phyloP scores from a whole-genome alignment of 1,284 basidiomycete genomes.

The Wolfiporia cocos region DNA sequence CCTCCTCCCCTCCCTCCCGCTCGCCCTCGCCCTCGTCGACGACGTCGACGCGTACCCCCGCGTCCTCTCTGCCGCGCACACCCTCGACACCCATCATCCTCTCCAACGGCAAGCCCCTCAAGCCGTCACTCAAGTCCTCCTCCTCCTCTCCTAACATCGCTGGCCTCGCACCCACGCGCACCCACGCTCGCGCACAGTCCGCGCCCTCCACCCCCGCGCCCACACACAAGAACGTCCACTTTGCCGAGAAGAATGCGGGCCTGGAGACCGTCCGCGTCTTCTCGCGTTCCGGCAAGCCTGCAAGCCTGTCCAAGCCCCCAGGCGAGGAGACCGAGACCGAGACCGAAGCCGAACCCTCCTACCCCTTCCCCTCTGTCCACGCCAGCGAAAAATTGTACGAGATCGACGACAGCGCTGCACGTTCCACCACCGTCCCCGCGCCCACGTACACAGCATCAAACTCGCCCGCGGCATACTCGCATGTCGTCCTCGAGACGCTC shows the following conservation, averaged over 20 bases:
- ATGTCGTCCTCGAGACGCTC: conserved; percentile 47
- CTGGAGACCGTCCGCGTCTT: conserved; percentile 85
- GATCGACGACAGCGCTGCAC: conserved; percentile 30
- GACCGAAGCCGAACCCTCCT: conserved; percentile 52
- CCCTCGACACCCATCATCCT: conserved; percentile 43
- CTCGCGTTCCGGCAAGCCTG: conserved; percentile 75
- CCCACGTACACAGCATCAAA: too few relatives aligned
- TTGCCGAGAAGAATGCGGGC: conserved; percentile 58
- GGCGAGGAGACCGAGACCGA: conserved; percentile 79
- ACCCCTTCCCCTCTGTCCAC: conserved; percentile 18
- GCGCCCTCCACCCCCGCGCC: conserved; percentile 64
- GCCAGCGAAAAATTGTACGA: conserved; percentile 28
- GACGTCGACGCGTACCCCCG: conserved; percentile 8
- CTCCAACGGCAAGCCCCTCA: conserved; percentile 86
- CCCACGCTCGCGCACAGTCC: conserved; percentile 46
- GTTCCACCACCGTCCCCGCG: conserved; percentile 39
- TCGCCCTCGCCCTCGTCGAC: conserved; percentile 12
- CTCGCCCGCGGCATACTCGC: conserved; percentile 33
- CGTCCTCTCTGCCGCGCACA: conserved; percentile 21
- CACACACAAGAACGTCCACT: conserved; percentile 92
- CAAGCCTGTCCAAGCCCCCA: conserved; percentile 52
- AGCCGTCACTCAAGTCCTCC: conserved; percentile 79
- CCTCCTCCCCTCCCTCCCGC: conserved; percentile 19
- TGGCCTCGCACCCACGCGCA: conserved; percentile 34
- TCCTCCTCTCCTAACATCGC: conserved; percentile 47